phyloP scores from a whole-genome alignment of 78 protist genomes.

The Dictyostelium intermedium region DNA sequence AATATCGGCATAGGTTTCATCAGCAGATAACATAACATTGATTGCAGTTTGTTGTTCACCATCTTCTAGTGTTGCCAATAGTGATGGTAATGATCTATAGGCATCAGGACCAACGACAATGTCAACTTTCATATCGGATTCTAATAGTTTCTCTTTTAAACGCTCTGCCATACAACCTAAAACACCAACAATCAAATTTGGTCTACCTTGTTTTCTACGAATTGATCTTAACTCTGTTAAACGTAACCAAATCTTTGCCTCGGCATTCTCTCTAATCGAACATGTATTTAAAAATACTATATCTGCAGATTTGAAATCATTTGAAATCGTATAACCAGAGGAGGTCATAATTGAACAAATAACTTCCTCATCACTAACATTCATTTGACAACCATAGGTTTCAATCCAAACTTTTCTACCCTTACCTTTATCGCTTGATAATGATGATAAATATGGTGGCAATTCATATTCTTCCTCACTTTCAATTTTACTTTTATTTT shows the following conservation, averaged over 20 bases:
- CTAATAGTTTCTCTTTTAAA: conserved; percentile 85
- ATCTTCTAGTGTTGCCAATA: conserved; percentile 68
- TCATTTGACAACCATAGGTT: conserved; percentile 97
- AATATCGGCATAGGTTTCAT: conserved; percentile 97
- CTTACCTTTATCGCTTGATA: neutral
- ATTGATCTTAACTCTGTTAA: conserved; percentile 29
- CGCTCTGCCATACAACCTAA: conserved; percentile 96
- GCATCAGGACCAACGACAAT: conserved; percentile 94
- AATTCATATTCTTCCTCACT: neutral
- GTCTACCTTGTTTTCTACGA: conserved; percentile 4
- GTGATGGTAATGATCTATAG: conserved; percentile 92
- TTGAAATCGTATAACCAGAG: conserved; percentile 76
- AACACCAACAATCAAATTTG: conserved; percentile 53
- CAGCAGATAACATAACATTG: conserved; percentile 90
- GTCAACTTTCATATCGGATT: conserved; percentile 79
- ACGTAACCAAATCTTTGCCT: conserved; percentile 89
- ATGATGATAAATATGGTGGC: conserved; percentile 13
- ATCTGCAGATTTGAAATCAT: conserved; percentile 66
- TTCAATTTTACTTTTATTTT: neutral
- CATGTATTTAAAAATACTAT: conserved; percentile 93
- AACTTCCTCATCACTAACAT: conserved; percentile 91
- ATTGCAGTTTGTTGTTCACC: conserved; percentile 62
- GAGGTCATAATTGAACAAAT: conserved; percentile 75
- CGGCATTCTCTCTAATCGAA: conserved; percentile 95
- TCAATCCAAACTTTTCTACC: conserved; percentile 84